Evolutionary conservation across 371 early-diverging fungal species (phyloP).

Genomic region (Apophysomyces sp.): DNA sequence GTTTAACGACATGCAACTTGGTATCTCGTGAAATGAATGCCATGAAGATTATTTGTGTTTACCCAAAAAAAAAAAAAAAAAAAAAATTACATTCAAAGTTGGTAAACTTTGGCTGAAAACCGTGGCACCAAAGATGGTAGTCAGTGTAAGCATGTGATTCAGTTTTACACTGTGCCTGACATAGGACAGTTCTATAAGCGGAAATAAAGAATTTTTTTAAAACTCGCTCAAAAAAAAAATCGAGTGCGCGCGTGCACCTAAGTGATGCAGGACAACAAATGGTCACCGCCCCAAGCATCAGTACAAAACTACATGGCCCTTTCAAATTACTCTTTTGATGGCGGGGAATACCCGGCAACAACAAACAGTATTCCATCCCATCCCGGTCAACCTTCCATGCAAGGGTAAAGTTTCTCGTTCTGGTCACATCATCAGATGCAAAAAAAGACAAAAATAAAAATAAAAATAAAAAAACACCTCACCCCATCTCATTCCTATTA

Average conservation of each 20-base stretch:
- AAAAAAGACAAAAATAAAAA: not conserved
- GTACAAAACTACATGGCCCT: constrained; percentile 15
- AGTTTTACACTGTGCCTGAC: too few species aligned
- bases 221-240: not conserved
- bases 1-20: too few species aligned
- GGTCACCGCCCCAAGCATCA: constrained; percentile 21
- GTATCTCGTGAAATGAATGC: too few species aligned
- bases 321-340: constrained; percentile 8
- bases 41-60: too few species aligned
- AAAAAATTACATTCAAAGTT: too few species aligned
- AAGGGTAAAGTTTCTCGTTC: constrained; percentile 9
- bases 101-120: too few species aligned
- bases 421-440: constrained; percentile 7
- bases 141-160: too few species aligned
- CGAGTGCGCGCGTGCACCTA: not conserved
- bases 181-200: too few species aligned
- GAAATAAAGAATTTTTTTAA: not conserved
- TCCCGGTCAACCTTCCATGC: constrained; percentile 5
- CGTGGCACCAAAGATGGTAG: too few species aligned
- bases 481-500: not conserved
- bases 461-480: not conserved
- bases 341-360: constrained; percentile 11
- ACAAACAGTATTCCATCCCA: constrained; percentile 1
- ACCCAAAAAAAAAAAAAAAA: too few species aligned
- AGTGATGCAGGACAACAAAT: constrained; percentile 23